These are phyloP conservation scores for Scheffersomyces cryptocercus DNA, from an alignment of 1,139 yeast genomes.

Conservation along the genomic window DNA sequence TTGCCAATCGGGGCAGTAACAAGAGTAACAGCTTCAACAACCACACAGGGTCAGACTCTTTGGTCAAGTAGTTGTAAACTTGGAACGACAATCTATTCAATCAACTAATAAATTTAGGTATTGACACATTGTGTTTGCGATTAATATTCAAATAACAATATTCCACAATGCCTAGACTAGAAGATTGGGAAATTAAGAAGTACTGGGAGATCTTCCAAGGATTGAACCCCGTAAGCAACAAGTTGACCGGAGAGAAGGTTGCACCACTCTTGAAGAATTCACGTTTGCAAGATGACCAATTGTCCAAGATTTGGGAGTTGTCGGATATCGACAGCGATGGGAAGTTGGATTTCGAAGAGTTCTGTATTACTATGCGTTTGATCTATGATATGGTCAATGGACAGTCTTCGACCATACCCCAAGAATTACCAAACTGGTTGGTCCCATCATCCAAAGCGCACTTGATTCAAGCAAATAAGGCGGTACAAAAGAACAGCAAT, in stretches of 20 bases:
- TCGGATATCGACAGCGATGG: slow-evolving; percentile 95
- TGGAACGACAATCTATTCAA: too few relatives aligned
- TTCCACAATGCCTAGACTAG: slow-evolving; percentile 58
- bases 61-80: too few relatives aligned
- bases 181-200: slow-evolving; percentile 92
- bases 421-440: slow-evolving; percentile 82
- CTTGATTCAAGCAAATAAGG: slow-evolving; percentile 76
- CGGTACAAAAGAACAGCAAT: slow-evolving; percentile 39
- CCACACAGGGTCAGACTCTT: too few relatives aligned
- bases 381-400: slow-evolving; percentile 90
- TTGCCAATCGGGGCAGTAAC: too few relatives aligned
- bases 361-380: slow-evolving; percentile 94
- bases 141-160: too few relatives aligned
- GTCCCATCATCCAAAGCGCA: slow-evolving; percentile 88
- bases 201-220: slow-evolving; percentile 98
- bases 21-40: too few relatives aligned
- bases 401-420: slow-evolving; percentile 62
- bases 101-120: too few relatives aligned
- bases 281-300: slow-evolving; percentile 70
- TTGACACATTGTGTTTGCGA: too few relatives aligned
- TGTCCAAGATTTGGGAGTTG: slow-evolving; percentile 85
- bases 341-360: slow-evolving; percentile 90
- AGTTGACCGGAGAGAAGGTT: slow-evolving; percentile 82
- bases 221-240: slow-evolving; percentile 74
- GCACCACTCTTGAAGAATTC: slow-evolving; percentile 88